Base-by-base conservation (phyloP, 2,329 filamentous ascomycete genomes). In the Tympanopsis confertula region DNA sequence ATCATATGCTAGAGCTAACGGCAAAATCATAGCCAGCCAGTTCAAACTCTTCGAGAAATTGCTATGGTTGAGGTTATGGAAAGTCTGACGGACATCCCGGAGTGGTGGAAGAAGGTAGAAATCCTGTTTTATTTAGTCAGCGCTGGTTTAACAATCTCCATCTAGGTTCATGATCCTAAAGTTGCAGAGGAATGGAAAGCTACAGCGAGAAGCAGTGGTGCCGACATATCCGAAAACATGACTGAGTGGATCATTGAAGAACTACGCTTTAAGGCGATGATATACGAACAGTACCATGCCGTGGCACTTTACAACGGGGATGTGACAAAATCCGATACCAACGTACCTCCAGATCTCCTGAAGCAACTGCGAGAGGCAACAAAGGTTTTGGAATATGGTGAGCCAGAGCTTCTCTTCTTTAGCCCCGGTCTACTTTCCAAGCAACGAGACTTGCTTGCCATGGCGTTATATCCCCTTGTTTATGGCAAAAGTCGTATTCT, bases 401-500 rank as follows among this genome's bases (percentile, higher is more conserved):
- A 10, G 15, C 30, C 7, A 15, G 30, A 33, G 7, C 7, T 33
- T 10, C 12, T 7, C 10, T 33, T 33, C 30, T 33, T 12, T 17
- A 33, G 17, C 30, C 30, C 30, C 12, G 30, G 30, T 10, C 10
- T 7, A 7, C 10, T 7, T 17, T 26, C 7, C 22, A 33, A 13
- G 17, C 30, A 33, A 33, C 10, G 15, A 13, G 30, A 33, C 15
- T 15, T 33, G 7, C 7, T 33, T 15, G 10, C 30, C 12, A 17
- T 33, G 12, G 30, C 30, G 17, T 33, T 33, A 10, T 33, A 7
- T 17, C 15, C 10, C 15, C 30, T 33, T 17, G 30, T 54, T 2
- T 56, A 53, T 36, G 53, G 53, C n/a, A 46, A 44, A 22, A 50
- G 37, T n/a, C 52, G 50, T 4, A 49, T 53, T 36, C 51, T 56